These are phyloP conservation scores for Marasmius tenuissimus DNA, from an alignment of 1,284 basidiomycete genomes.

Conservation along the genomic window DNA sequence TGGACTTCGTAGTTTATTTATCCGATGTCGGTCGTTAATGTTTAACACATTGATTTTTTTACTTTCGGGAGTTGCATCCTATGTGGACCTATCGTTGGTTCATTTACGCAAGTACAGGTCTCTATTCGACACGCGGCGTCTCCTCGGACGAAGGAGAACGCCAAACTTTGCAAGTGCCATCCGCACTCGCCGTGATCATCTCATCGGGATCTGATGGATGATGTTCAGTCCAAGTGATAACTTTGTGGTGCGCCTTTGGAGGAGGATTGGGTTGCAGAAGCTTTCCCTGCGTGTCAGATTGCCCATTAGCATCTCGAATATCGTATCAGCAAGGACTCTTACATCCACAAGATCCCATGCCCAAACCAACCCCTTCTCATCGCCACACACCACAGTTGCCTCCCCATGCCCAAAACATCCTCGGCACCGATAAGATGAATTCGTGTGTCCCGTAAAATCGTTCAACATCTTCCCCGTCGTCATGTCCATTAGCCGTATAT, in stretches of 20 bases:
- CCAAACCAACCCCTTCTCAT: slow-evolving; percentile 87
- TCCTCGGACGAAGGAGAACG: slow-evolving; percentile 35
- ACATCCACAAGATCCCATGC: slow-evolving; percentile 93
- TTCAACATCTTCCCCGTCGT: slow-evolving; percentile 85
- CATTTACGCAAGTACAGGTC: no score
- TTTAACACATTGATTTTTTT: no score
- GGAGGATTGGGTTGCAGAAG: slow-evolving; percentile 66
- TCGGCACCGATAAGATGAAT: slow-evolving; percentile 76
- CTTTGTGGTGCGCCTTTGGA: slow-evolving; percentile 75
- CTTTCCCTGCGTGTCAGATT: slow-evolving; percentile 50
- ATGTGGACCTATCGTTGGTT: no score
- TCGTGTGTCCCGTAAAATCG: slow-evolving; percentile 78
- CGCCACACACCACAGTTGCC: slow-evolving; percentile 81
- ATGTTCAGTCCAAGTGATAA: slow-evolving; percentile 90
- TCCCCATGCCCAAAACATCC: slow-evolving; percentile 86
- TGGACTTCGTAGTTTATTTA: no score
- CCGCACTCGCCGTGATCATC: slow-evolving; percentile 85
- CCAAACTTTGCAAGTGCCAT: slow-evolving; percentile 87
- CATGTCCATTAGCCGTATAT: slow-evolving; percentile 84
- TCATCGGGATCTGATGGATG: slow-evolving; percentile 82
- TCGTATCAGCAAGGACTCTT: slow-evolving; percentile 28
- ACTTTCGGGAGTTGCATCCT: no score
- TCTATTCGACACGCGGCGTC: no score
- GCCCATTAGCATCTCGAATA: background rate
- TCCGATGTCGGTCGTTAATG: no score